These are phyloP conservation scores for Alternaria alternata DNA, from an alignment of 2,329 filamentous ascomycete species.

Conservation along the genomic window DNA sequence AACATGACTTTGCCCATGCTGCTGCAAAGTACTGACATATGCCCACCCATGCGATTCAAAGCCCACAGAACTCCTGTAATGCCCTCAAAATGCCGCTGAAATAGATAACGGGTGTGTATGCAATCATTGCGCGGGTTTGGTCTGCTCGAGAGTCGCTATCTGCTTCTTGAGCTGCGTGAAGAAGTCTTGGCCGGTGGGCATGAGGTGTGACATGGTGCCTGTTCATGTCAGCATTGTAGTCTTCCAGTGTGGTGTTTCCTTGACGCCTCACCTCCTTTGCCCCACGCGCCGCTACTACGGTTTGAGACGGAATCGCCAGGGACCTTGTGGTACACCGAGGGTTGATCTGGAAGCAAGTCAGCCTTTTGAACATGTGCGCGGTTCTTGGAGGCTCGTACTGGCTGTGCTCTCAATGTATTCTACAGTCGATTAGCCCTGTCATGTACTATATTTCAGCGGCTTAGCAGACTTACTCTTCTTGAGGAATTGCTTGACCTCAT, in stretches of 20 bases:
- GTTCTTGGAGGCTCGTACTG: conserved; percentile 27
- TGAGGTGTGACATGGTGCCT: conserved; percentile 51
- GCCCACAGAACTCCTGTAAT: conserved; percentile 47
- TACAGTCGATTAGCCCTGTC: conserved; percentile 30
- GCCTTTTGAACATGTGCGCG: conserved; percentile 13
- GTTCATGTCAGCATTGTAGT: conserved; percentile 22
- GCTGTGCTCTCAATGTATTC: conserved; percentile 42
- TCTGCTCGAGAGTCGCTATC: conserved; percentile 51
- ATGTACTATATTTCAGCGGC: background rate
- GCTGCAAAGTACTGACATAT: conserved; percentile 22
- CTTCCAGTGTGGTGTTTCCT: background rate
- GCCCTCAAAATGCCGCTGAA: conserved; percentile 47
- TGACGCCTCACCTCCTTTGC: conserved; percentile 47
- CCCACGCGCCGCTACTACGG: conserved; percentile 52
- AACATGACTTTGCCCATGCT: conserved; percentile 24
- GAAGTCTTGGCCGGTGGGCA: conserved; percentile 57
- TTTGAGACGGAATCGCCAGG: conserved; percentile 50
- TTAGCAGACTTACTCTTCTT: conserved; percentile 46
- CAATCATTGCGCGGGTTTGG: conserved; percentile 40
- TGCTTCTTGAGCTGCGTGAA: conserved; percentile 58
- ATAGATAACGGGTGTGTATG: conserved; percentile 27
- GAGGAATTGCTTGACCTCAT: conserved; percentile 54
- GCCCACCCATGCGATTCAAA: conserved; percentile 27
- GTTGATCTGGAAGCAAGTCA: conserved; percentile 39
- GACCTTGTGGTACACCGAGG: conserved; percentile 49